Evolutionary conservation across 2,329 filamentous ascomycete genomes (phyloP), one percentile per base, ranked within the genome.

Genomic region (Tolypocladium tropicale): DNA sequence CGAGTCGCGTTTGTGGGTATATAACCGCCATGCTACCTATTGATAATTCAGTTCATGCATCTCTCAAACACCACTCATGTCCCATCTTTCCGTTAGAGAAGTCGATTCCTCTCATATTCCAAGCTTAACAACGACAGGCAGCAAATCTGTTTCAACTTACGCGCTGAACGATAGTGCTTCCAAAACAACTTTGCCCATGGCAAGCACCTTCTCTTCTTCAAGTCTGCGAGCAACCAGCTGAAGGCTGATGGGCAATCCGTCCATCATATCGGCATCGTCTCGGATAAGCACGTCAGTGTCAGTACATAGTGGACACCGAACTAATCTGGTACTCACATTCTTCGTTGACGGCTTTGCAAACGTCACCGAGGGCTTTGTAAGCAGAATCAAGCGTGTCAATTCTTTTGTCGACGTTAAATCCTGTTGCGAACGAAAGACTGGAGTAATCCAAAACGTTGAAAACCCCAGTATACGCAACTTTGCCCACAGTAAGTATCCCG

Each of bases 361-460:
- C 50, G 0, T 70, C 63, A 1, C 72, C 69, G 11, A 77, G 56
- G 0, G 73, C 70, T 55, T 64, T 55, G 10, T 73, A 73, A 0
- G 53, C 53, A 1, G 67, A 56, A 2, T 62, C 65, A 0, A 66
- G 54, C 16, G 60, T 54, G 52, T 79, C 77, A 9, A 75, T 52
- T 1, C 61, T 59, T 56, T 72, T 70, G 55, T 78, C 74, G 0
- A 72, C 77, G 0, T 32, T 59, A 14, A 76, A 12, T 0, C 75
- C 74, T 0, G 75, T 75, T 0, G 76, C 72, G 57, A 79, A 79
- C 0, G 76, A 78, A 0, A 79, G 67, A 54, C 70, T 71, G 0
- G 76, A 67, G 56, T 78, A 78, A 62, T 79, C 77, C 2, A 79
- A 61, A 0, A 79, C 68, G 51, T 79, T 79, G 62, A 67, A 79